Base-by-base conservation (phyloP, 176 grass and related monocot genomes). In the Aegilops bicornis region DNA sequence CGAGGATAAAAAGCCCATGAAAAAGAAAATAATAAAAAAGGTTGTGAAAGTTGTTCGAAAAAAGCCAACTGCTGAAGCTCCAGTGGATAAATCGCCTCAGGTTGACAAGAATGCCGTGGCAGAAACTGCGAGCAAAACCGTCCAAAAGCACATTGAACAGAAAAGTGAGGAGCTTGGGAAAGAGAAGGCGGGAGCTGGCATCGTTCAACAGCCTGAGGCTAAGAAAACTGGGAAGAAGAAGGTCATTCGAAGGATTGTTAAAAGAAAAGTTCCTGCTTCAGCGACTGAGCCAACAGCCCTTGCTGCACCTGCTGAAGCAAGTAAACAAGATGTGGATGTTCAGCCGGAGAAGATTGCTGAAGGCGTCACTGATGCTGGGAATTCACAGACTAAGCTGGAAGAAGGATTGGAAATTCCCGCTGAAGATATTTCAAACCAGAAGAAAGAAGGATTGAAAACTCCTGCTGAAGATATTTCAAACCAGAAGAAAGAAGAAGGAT, bases 1-100 rank as follows among this genome's bases (percentile, higher is more conserved):
- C 70, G 82, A 85, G 48, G 71, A 84, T 76, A 90, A 97, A 85
- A 99, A 97, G 48, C 62, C 89, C 27, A 85, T 32, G 6, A 99
- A 95, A 86, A 99, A 93, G 94, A 99, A 97, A 85, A 86, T 96
- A 59, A 84, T 99, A 33, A 99, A 96, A 86, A 95, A 95, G 82
- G 78, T 99, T 62, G 83, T 99, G 85, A 97, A 96, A 94, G 68
- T 89, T 47, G 79, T 87, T 86, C 64, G 75, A 64, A 93, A 95
- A 79, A 93, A 91, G 76, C 52, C 70, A 87, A 78, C 66, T n/a
- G 62, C n/a, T 6, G 87, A 85, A 86, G 59, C 75, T 87, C 86
- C 76, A 48, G 52, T 81, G 78, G 79, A 73, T 85, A 92, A 92
- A 68, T 89, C 88, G 36, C 73, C 83, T 84, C 77, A 63, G 66